Conservation (phyloP, 345 rosid genomes). For the Erysimum cheiranthoides region DNA sequence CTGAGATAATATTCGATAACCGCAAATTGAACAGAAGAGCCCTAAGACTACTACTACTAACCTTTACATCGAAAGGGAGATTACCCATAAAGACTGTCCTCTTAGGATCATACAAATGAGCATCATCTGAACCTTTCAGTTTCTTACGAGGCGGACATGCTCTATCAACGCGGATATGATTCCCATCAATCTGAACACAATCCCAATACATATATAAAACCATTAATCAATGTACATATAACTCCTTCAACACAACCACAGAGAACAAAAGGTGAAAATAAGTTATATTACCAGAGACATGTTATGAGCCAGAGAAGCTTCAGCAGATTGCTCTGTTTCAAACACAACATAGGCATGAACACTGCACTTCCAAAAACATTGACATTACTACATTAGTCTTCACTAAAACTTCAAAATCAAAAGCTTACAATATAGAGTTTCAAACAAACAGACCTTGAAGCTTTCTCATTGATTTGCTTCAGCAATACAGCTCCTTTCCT, state of each 20-base stretch:
- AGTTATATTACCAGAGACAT: constrained; percentile 76
- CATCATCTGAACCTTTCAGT: constrained; percentile 62
- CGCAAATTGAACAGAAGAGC: background rate
- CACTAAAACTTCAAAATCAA: background rate
- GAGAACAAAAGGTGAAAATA: background rate
- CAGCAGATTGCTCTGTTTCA: constrained; percentile 80
- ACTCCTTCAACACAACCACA: constrained; percentile 17
- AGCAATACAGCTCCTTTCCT: constrained; percentile 80
- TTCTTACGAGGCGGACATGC: constrained; percentile 98
- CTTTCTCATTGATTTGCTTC: constrained; percentile 78
- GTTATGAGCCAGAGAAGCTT: constrained; percentile 78
- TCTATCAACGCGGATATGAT: constrained; percentile 94
- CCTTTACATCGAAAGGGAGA: constrained; percentile 98
- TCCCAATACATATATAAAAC: background rate
- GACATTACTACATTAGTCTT: constrained; percentile 33
- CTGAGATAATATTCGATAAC: background rate
- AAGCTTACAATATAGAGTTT: background rate
- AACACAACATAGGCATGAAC: constrained; percentile 94
- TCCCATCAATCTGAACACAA: constrained; percentile 67
- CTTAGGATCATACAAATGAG: constrained; percentile 73
- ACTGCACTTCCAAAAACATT: constrained; percentile 53
- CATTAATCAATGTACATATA: constrained; percentile 5
- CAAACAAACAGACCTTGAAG: constrained; percentile 63
- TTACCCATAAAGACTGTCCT: constrained; percentile 92
- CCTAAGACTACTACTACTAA: constrained; percentile 36